A percentile compares a stretch with the other conserved stretches of the same genome.
Evolutionary conservation across 2,329 filamentous ascomycete species (phyloP).

Genomic region (Ophiocordyceps polyrhachis-furcata): DNA sequence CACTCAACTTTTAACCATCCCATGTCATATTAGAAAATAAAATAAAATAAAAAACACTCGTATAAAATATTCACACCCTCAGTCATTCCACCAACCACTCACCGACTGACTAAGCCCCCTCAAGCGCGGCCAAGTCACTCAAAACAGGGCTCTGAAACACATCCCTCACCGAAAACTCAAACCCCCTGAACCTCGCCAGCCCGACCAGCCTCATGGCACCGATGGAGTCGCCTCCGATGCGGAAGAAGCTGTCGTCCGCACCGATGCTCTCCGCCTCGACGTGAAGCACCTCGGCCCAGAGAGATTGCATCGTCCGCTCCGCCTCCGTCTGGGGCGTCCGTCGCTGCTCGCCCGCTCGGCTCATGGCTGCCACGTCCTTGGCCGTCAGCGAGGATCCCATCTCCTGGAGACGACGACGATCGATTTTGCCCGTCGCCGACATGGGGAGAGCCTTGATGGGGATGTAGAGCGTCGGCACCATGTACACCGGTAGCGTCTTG

Average conservation of each 20-base stretch:
- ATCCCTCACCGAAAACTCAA: not conserved
- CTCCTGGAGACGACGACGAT: slow-evolving; percentile 1
- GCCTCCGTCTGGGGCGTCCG: not conserved
- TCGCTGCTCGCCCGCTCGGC: not conserved
- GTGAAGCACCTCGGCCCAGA: slow-evolving; percentile 1
- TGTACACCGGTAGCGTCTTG: slow-evolving; percentile 2
- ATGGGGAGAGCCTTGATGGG: slow-evolving; percentile 1
- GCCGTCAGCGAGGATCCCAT: not conserved
- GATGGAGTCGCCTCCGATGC: slow-evolving; percentile 4
- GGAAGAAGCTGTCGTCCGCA: slow-evolving; percentile 3
- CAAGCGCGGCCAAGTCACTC: not conserved
- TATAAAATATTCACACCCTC: too few species aligned
- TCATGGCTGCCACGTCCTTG: not conserved
- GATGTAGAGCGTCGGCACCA: slow-evolving; percentile 2
- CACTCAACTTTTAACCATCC: too few species aligned
- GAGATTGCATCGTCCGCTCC: not conserved
- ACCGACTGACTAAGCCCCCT: not conserved
- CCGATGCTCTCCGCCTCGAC: not conserved
- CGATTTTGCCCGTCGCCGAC: slow-evolving; percentile 1
- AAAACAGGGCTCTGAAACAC: not conserved
- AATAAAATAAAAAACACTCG: too few species aligned
- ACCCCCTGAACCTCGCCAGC: not conserved
- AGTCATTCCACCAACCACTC: too few species aligned
- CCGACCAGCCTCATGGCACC: slow-evolving; percentile 2
- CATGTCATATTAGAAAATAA: too few species aligned